Base-by-base conservation (phyloP, 179 eudicot species). In the Spinacia oleracea region DNA sequence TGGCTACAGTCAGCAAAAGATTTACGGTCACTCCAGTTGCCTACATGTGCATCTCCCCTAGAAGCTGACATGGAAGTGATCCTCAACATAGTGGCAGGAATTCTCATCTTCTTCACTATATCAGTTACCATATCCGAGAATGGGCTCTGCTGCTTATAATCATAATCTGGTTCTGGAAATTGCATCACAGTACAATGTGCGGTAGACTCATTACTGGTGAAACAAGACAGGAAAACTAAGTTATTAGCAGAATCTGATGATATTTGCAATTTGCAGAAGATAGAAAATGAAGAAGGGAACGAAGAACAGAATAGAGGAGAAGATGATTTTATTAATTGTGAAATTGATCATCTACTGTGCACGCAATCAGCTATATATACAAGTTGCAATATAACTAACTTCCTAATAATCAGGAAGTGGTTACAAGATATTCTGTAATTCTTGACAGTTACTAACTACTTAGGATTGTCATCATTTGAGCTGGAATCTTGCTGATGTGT, bases 21-120 rank as follows among this genome's bases (percentile, higher is more conserved):
- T 43, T 85, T 88, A 73, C 87, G 90, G 80, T 87, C 92, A 81
- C 90, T 83, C 94, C 95, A 92, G 32, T 78, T 85, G 70, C 95
- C 95, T 16, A 91, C 95, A 76, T 92, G 97, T 64, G 94, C 97
- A 85, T 92, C 97, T 79, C 89, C 83, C 73, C 97, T 82, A 69
- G 81, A 83, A 58, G 91, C 88, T 42, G 89, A 84, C 90, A 92
- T 85, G 72, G 90, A 86, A 68, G 97, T 91, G 84, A 92, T 82
- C 29, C 81, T 88, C 77, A 91, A 71, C 75, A 91, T 88, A 38
- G 89, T 89, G 31, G 88, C 93, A 46, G 91, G 92, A 58, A 82
- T 77, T 6, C 62, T 83, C 89, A 87, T 87, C 43, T 81, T 83
- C 60, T 80, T 84, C 73, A 88, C 92, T 23, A 81, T 82, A 59